These are phyloP conservation scores for Phycomyces nitens DNA, from an alignment of 192 early-diverging fungal species.

Conservation along the genomic window DNA sequence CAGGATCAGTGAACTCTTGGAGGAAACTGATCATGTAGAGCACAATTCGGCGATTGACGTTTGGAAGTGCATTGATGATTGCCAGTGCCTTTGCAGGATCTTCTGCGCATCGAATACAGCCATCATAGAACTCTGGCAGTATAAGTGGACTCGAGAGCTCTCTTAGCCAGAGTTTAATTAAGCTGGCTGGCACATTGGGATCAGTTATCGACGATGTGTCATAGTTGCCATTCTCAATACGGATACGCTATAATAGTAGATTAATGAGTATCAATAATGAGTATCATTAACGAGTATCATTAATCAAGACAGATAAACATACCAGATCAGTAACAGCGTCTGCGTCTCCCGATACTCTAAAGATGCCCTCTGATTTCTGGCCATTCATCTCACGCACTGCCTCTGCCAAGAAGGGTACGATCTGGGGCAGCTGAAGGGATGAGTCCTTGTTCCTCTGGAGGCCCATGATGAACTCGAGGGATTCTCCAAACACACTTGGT, in stretches of 20 bases:
- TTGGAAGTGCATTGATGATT: slow-evolving; percentile 48
- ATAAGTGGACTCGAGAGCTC: slow-evolving; percentile 92
- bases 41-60: slow-evolving; percentile 68
- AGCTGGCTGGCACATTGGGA: slow-evolving; percentile 87
- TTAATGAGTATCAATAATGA: too few relatives aligned
- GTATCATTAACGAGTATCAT: too few relatives aligned
- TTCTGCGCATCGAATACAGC: slow-evolving; percentile 66
- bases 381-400: slow-evolving; percentile 76
- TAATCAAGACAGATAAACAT: too few relatives aligned
- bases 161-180: slow-evolving; percentile 92
- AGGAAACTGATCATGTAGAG: slow-evolving; percentile 81
- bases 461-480: slow-evolving; percentile 84
- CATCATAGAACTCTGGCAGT: slow-evolving; percentile 70
- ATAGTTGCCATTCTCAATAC: slow-evolving; percentile 82
- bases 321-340: slow-evolving; percentile 76
- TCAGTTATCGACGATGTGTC: slow-evolving; percentile 68
- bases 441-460: slow-evolving; percentile 40
- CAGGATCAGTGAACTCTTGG: slow-evolving; percentile 69
- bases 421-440: slow-evolving; percentile 65
- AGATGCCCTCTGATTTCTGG: slow-evolving; percentile 85
- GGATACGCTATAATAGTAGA: slow-evolving; percentile 52
- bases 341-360: slow-evolving; percentile 91
- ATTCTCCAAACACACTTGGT: slow-evolving; percentile 86
- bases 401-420: slow-evolving; percentile 78
- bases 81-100: slow-evolving; percentile 48